Base-by-base conservation (phyloP, 1,284 basidiomycete species). In the Tylopilus orsonianus region DNA sequence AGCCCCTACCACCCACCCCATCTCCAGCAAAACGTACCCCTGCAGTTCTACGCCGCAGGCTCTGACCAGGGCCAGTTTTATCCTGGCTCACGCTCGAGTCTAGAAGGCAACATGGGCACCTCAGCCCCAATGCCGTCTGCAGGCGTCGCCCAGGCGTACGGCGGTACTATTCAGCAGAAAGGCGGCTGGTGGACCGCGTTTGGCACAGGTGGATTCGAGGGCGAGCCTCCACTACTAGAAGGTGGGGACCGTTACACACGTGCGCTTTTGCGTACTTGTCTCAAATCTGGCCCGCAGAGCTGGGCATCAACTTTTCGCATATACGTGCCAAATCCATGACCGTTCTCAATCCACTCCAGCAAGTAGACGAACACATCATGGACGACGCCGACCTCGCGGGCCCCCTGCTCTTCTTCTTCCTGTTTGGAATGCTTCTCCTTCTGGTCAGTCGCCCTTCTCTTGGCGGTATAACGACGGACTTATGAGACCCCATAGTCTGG, bases 321-420 rank as follows among this genome's bases (percentile, higher is more conserved):
- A 97, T 99, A 68, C 80, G 90, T 40, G 85, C 85, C 52, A 99
- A 99, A 75, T 91, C 93, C 13, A 73, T 96, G 70, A 93, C 97
- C 0, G 97, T 99, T 4, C 82, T 99, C 49, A 98, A 98, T 62
- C 97, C 97, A 1, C 72, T 98, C 23, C 81, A 84, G 54, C 78
- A 78, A 50, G 85, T 97, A 49, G 91, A 99, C 59, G 90, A 91
- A 53, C 89, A 85, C 60, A 97, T 99, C 60, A 99, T 99, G 97
- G 97, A 99, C 70, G 97, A 99, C 64, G 94, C 96, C 34, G 97
- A 99, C 71, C 79, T 99, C 23, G 95, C 96, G 8, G 97, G 97
- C 0, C 97, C 97, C 6, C 80, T 99, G 37, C 81, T 98, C 12
- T 98, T 98, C 73, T 88, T 88, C 64, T 91, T 93, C 65, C 92